Conservation (phyloP, 2,329 filamentous ascomycete species). For the Cladosporium phlei region DNA sequence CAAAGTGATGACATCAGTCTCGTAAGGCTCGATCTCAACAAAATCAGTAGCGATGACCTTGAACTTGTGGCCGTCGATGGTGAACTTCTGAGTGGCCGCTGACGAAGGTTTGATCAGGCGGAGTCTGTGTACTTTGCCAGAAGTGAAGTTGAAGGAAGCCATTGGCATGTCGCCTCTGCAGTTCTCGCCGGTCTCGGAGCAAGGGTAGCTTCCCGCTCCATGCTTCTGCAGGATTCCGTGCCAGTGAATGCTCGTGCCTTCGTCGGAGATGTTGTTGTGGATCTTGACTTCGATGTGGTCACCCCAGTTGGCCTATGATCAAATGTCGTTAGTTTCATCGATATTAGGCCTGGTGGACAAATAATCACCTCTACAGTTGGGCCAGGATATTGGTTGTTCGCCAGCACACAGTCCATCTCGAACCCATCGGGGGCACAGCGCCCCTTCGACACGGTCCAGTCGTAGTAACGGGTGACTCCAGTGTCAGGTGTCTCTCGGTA, state of each 20-base stretch:
- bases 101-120: slow-evolving; percentile 42
- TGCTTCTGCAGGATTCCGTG: slow-evolving; percentile 36
- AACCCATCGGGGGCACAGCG: slow-evolving; percentile 27
- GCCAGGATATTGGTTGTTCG: slow-evolving; percentile 24
- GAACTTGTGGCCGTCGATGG: slow-evolving; percentile 42
- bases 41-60: slow-evolving; percentile 42
- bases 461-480: slow-evolving; percentile 27
- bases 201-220: slow-evolving; percentile 30
- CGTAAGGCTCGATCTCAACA: slow-evolving; percentile 40
- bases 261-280: slow-evolving; percentile 31
- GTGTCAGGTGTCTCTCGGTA: slow-evolving; percentile 24
- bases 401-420: slow-evolving; percentile 18
- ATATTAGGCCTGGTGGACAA: no score
- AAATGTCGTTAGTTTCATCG: no score
- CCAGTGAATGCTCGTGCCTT: slow-evolving; percentile 39
- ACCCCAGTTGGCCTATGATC: slow-evolving; percentile 41
- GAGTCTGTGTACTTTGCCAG: slow-evolving; percentile 39
- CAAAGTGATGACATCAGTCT: slow-evolving; percentile 36
- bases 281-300: slow-evolving; percentile 34
- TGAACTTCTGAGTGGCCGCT: slow-evolving; percentile 39
- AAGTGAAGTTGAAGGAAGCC: slow-evolving; percentile 37
- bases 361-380: slow-evolving; percentile 24
- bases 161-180: slow-evolving; percentile 24
- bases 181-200: slow-evolving; percentile 21
- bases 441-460: slow-evolving; percentile 22